Evolutionary conservation across 75 land plant species (phyloP).

Genomic region (Adiantum capillusveneris): DNA sequence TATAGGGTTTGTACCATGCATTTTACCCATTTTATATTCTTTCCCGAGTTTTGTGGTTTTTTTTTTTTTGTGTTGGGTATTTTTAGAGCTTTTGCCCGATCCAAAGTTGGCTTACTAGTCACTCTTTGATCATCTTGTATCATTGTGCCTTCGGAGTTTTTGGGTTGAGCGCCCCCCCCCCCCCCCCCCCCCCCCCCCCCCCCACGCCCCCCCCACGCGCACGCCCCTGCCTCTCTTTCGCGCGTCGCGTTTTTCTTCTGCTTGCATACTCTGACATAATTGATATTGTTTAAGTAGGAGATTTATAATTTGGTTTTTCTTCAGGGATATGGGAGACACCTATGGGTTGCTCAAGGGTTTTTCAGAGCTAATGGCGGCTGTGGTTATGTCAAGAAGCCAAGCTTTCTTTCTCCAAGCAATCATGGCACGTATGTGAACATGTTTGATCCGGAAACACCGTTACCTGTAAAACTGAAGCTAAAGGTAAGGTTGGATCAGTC

Average conservation of each 20-base stretch:
- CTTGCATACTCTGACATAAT: too few species aligned
- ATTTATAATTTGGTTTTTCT: not conserved
- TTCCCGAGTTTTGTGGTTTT: not conserved
- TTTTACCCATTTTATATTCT: not conserved
- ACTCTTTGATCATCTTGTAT: too few species aligned
- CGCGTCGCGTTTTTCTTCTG: too few species aligned
- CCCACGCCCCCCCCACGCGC: too few species aligned
- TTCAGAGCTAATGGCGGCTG: conserved; percentile 80
- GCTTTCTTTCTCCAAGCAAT: conserved; percentile 28
- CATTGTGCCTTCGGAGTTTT: too few species aligned
- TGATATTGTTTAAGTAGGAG: too few species aligned
- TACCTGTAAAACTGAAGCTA: conserved; percentile 37
- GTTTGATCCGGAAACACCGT: conserved; percentile 36
- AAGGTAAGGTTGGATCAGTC: conserved; percentile 28
- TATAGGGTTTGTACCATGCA: too few species aligned
- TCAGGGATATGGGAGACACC: conserved; percentile 71
- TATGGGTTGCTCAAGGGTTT: conserved; percentile 78
- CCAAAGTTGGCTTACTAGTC: too few species aligned
- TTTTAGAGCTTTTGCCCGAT: too few species aligned
- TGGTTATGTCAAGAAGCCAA: conserved; percentile 76
- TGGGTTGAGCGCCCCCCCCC: too few species aligned
- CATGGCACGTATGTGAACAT: conserved; percentile 18
- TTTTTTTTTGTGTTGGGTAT: not conserved
- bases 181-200: too few species aligned
- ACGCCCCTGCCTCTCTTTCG: too few species aligned